These are phyloP conservation scores for Talaromyces atroroseus DNA, from an alignment of 2,329 filamentous ascomycete genomes.

Conservation along the genomic window DNA sequence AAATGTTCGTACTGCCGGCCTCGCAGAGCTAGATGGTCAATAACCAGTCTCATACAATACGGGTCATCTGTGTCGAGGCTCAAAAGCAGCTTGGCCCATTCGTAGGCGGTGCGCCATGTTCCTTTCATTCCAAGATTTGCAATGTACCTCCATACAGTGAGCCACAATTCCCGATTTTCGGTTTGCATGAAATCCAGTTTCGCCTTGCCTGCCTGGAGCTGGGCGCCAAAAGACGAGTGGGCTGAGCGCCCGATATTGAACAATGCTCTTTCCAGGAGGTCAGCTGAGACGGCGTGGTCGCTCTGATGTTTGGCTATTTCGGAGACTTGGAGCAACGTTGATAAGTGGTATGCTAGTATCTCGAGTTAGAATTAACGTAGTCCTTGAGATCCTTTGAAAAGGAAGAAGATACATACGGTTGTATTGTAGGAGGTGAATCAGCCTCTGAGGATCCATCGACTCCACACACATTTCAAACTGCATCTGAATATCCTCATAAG, in stretches of 20 bases:
- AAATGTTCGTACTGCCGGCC: constrained; percentile 72
- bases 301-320: constrained; percentile 88
- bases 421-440: constrained; percentile 68
- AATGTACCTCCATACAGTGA: constrained; percentile 85
- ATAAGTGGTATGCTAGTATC: constrained; percentile 72
- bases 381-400: not conserved
- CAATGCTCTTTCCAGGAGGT: constrained; percentile 82
- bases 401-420: constrained; percentile 42
- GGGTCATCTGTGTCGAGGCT: constrained; percentile 72
- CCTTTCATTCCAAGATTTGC: constrained; percentile 79
- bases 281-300: constrained; percentile 77
- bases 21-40: constrained; percentile 80
- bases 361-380: constrained; percentile 4
- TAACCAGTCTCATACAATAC: constrained; percentile 72
- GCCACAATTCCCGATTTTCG: constrained; percentile 89
- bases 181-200: constrained; percentile 73
- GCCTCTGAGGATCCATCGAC: constrained; percentile 73
- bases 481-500: constrained; percentile 69
- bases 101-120: constrained; percentile 88
- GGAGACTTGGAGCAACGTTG: constrained; percentile 86
- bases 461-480: constrained; percentile 77
- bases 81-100: constrained; percentile 85
- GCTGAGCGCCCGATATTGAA: constrained; percentile 90
- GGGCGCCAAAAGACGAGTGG: constrained; percentile 72
- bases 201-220: constrained; percentile 71